Percentiles rank a stretch among this genome's conserved stretches.
Conservation (phyloP, 2,329 filamentous ascomycete genomes). For the Penicillium sp. region DNA sequence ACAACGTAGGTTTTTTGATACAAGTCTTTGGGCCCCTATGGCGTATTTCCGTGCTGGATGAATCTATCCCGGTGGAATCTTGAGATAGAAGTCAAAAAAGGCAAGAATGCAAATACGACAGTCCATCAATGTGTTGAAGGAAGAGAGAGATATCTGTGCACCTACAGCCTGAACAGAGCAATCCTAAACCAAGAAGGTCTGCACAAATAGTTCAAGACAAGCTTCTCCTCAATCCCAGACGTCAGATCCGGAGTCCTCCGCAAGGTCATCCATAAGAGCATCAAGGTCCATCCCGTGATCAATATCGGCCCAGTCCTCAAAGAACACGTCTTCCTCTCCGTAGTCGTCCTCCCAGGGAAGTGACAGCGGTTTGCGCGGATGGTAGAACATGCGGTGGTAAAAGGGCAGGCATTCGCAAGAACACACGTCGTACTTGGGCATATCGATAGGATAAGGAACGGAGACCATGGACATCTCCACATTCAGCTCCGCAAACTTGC, state of each 20-base stretch:
- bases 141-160: not conserved
- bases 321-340: not conserved
- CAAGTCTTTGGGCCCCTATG: not conserved
- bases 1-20: not conserved
- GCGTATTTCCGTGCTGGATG: not conserved
- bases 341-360: not conserved
- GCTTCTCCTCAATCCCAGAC: not conserved
- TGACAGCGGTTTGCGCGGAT: not conserved
- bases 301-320: conserved; percentile 4
- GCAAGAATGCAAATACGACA: not conserved
- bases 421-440: conserved; percentile 4
- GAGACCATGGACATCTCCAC: not conserved
- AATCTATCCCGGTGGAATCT: not conserved
- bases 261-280: not conserved
- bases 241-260: not conserved
- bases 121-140: not conserved
- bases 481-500: not conserved
- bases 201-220: not conserved
- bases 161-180: not conserved
- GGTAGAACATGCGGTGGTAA: conserved; percentile 6
- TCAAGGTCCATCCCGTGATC: conserved; percentile 1
- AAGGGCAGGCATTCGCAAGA: conserved; percentile 7
- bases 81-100: not conserved
- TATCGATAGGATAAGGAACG: conserved; percentile 1
- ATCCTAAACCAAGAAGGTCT: not conserved